Base-by-base conservation (phyloP, 2,329 filamentous ascomycete genomes). In the Stachybotrys chlorohalonatus region DNA sequence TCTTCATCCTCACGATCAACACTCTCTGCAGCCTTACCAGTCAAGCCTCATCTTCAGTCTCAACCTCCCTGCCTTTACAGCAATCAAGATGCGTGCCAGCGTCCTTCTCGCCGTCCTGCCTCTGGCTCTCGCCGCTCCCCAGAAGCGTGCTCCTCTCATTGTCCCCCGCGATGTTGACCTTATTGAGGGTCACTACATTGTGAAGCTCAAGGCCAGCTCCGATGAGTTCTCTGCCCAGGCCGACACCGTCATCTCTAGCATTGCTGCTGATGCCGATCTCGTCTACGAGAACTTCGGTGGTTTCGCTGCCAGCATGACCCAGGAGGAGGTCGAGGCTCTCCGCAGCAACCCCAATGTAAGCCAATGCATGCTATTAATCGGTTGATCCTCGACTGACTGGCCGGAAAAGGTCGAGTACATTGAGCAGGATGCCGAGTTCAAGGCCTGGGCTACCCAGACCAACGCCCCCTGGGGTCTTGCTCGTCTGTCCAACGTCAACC, bases 401-500 rank as follows among this genome's bases (percentile, higher is more conserved):
- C 16, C n/a, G 9, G 15, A 6, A 7, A 16, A 65, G 63, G 70
- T 73, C 50, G 66, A 68, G 6, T 73, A 70, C 56, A 64, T 75
- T 45, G 70, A 75, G 62, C 69, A 70, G 55, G 72, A 75, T 59
- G 66, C 63, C n/a, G 56, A 65, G 36, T 63, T 75, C 49, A 60
- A 55, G 16, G 59, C 59, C 53, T 56, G 53, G 45, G 58, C 61
- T 30, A 63, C 62, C n/a, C 73, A 75, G 57, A 57, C 57, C 17
- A 62, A 65, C 48, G 70, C 74, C 17, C 69, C 73, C 3, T 74
- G 71, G 72, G 70, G 70, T 13, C 60, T 73, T 16, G 65, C 69
- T 1, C 64, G 71, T 1, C 62, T 75, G 49, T 75, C 73, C 8
- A 70, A 66, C 62, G 59, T 60, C 8, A 54, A 47, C 11, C 61